Evolutionary conservation across 768 basidiomycete species (phyloP).

Genomic region (Arthromyces matolae): DNA sequence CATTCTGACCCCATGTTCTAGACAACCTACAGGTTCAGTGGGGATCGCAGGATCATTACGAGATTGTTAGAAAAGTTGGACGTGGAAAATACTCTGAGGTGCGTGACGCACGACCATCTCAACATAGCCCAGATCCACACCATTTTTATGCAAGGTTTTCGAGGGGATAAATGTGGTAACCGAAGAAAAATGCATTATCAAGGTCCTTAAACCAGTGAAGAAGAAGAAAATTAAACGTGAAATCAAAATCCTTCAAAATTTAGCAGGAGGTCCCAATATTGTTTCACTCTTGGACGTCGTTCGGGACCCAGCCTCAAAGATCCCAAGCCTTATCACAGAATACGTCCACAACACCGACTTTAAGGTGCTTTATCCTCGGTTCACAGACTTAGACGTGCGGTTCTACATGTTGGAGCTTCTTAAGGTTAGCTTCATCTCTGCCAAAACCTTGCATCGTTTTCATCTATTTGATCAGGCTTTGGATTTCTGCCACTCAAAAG

Average conservation of each 20-base stretch:
- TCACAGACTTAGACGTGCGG: constrained; percentile 92
- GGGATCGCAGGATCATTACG: constrained; percentile 96
- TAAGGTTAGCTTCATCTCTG: constrained; percentile 50
- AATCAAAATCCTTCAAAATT: constrained; percentile 96
- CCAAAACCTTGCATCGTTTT: background rate
- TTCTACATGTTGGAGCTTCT: constrained; percentile 96
- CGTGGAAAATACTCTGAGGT: constrained; percentile 96
- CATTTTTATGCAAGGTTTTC: constrained; percentile 58
- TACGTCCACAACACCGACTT: constrained; percentile 98
- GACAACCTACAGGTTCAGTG: constrained; percentile 97
- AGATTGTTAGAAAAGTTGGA: constrained; percentile 95
- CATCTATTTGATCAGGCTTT: constrained; percentile 56
- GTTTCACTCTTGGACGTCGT: constrained; percentile 93
- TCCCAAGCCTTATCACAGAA: constrained; percentile 95
- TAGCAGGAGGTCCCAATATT: constrained; percentile 94
- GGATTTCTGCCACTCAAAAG: constrained; percentile 97
- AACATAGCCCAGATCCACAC: constrained; percentile 11
- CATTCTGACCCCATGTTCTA: constrained; percentile 30
- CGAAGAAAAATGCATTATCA: constrained; percentile 96
- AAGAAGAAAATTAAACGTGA: constrained; percentile 99
- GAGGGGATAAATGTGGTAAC: constrained; percentile 90
- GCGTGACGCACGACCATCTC: constrained; percentile 14
- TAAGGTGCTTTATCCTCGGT: constrained; percentile 92
- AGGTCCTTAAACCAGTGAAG: constrained; percentile 98
- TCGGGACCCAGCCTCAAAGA: constrained; percentile 92